Evolutionary conservation across 257 asterid species (phyloP).

Genomic region (Parsonsia alboflavescens): DNA sequence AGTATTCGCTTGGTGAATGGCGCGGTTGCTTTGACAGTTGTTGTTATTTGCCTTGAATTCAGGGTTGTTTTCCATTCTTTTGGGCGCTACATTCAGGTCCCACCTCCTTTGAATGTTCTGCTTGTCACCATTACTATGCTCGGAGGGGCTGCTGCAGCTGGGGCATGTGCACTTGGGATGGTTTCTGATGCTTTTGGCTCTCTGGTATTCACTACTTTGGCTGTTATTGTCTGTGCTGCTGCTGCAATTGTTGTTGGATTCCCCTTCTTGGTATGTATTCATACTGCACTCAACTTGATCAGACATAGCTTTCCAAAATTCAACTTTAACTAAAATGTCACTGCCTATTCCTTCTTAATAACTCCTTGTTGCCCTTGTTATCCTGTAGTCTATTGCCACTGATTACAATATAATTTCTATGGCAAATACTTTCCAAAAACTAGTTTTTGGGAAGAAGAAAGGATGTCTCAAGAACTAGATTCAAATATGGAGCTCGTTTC

Average conservation of each 20-base stretch:
- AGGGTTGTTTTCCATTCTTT: constrained; percentile 96
- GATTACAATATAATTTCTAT: not conserved
- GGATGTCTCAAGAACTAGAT: not conserved
- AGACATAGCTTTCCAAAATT: not conserved
- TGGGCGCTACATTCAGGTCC: constrained; percentile 95
- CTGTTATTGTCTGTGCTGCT: constrained; percentile 78
- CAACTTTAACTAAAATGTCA: not conserved
- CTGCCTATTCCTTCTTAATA: not conserved
- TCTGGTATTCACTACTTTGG: constrained; percentile 55
- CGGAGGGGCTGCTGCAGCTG: constrained; percentile 87
- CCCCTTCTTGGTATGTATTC: constrained; percentile 67
- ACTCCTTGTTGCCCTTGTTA: not conserved
- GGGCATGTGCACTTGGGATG: constrained; percentile 79
- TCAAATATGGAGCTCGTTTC: not conserved
- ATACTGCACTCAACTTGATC: not conserved
- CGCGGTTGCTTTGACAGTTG: constrained; percentile 65
- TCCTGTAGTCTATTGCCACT: not conserved
- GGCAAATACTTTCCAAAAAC: not conserved
- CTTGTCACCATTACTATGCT: constrained; percentile 85
- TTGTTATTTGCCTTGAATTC: constrained; percentile 80
- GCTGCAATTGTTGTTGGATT: constrained; percentile 92
- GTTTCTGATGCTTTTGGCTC: constrained; percentile 83
- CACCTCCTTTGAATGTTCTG: constrained; percentile 81
- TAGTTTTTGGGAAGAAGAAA: not conserved
- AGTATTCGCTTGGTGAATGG: constrained; percentile 87